Percentiles rank a stretch among this genome's conserved stretches.
These are phyloP conservation scores for Monilinia vaccinii-corymbosi DNA, from an alignment of 2,329 filamentous ascomycete species.

Conservation along the genomic window DNA sequence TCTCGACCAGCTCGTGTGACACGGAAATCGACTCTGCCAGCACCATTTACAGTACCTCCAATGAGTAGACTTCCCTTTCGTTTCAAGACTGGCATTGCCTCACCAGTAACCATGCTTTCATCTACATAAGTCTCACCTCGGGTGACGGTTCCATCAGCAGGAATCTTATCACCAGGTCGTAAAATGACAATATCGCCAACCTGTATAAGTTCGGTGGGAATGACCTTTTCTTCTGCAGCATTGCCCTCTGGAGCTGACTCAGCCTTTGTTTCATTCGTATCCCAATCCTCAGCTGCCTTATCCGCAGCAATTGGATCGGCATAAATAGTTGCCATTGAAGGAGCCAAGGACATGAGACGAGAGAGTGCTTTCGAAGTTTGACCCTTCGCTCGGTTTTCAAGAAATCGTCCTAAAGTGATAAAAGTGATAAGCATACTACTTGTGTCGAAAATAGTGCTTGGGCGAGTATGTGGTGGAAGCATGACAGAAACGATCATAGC, in stretches of 20 bases:
- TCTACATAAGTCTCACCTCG: slow-evolving; percentile 89
- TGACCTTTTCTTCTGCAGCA: slow-evolving; percentile 70
- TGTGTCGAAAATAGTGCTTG: slow-evolving; percentile 89
- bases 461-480: slow-evolving; percentile 66
- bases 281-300: slow-evolving; percentile 79
- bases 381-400: slow-evolving; percentile 92
- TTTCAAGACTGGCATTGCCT: slow-evolving; percentile 92
- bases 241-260: slow-evolving; percentile 39
- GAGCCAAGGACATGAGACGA: slow-evolving; percentile 87
- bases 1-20: slow-evolving; percentile 90
- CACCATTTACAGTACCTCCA: slow-evolving; percentile 91
- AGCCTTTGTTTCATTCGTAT: slow-evolving; percentile 39
- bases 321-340: slow-evolving; percentile 96
- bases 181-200: slow-evolving; percentile 90
- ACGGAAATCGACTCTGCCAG: slow-evolving; percentile 82
- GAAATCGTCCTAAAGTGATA: slow-evolving; percentile 78
- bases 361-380: slow-evolving; percentile 93
- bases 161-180: slow-evolving; percentile 91
- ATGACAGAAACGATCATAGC: slow-evolving; percentile 78
- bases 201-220: slow-evolving; percentile 89
- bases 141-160: slow-evolving; percentile 80
- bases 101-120: slow-evolving; percentile 97
- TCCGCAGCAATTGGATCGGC: slow-evolving; percentile 87
- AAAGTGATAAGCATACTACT: slow-evolving; percentile 98
- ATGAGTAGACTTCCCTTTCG: slow-evolving; percentile 71